Conservation (phyloP, 129 eudicot genomes). For the Tagetes erecta region DNA sequence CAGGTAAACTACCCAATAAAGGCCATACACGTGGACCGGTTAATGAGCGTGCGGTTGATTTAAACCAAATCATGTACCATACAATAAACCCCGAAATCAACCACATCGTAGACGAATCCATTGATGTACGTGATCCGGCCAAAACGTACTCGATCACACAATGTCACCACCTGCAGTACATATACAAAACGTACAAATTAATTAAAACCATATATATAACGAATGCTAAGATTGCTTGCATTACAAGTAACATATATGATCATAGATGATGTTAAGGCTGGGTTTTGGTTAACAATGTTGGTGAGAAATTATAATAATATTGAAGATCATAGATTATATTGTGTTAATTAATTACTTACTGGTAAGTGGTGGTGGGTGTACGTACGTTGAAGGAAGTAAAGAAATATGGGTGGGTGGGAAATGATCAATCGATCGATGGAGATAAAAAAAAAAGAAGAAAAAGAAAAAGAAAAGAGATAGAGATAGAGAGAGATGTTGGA, state of each 20-base stretch:
- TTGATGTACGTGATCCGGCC: neutral
- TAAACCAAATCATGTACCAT: conserved; percentile 56
- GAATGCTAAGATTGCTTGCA: neutral
- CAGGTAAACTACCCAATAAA: conserved; percentile 61
- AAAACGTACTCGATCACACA: neutral
- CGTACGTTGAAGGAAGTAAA: conserved; percentile 5
- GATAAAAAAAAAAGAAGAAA: no score
- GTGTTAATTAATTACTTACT: neutral
- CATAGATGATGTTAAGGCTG: neutral
- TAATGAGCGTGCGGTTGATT: conserved; percentile 39
- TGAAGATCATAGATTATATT: no score
- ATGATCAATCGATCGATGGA: no score
- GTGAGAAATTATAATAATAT: neutral
- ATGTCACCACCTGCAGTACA: conserved; percentile 18
- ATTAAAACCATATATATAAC: no score
- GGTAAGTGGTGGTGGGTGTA: conserved; percentile 15
- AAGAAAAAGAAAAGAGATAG: neutral
- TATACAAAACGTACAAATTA: no score
- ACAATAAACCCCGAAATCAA: conserved; percentile 34
- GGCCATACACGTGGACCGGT: conserved; percentile 78
- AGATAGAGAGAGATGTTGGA: conserved; percentile 27
- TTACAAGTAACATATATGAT: neutral
- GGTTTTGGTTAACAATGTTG: neutral
- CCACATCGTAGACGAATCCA: conserved; percentile 50
- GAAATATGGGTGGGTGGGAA: conserved; percentile 14